Evolutionary conservation across 768 basidiomycete genomes (phyloP).

Genomic region (Lactifluus hygrophoroides): DNA sequence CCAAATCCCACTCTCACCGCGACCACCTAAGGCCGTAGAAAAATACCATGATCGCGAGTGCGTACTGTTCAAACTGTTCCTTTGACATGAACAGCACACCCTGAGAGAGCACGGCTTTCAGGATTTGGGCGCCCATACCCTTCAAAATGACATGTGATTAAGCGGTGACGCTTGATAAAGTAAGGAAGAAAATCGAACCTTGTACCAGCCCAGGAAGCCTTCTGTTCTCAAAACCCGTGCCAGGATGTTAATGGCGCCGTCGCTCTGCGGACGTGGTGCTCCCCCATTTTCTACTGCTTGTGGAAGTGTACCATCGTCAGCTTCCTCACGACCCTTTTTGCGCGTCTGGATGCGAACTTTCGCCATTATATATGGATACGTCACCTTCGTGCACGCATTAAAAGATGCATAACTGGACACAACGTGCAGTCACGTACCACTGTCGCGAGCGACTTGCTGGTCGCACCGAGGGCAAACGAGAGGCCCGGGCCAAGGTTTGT

Average conservation of each 20-base stretch:
- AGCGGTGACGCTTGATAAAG: background rate
- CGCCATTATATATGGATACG: slow-evolving; percentile 93
- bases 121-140: slow-evolving; percentile 96
- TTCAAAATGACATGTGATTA: slow-evolving; percentile 27
- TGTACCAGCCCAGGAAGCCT: slow-evolving; percentile 92
- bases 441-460: slow-evolving; percentile 93
- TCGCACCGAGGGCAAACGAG: slow-evolving; percentile 81
- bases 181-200: slow-evolving; percentile 42
- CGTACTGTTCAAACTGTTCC: slow-evolving; percentile 92
- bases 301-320: slow-evolving; percentile 30
- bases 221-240: slow-evolving; percentile 60
- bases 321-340: slow-evolving; percentile 45
- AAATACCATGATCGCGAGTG: slow-evolving; percentile 59
- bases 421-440: slow-evolving; percentile 47
- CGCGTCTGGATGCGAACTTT: slow-evolving; percentile 94
- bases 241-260: slow-evolving; percentile 74
- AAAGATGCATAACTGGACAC: background rate
- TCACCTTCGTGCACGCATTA: slow-evolving; percentile 46
- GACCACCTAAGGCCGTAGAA: slow-evolving; percentile 11
- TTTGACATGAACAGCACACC: slow-evolving; percentile 96
- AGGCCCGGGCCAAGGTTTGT: slow-evolving; percentile 68
- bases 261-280: slow-evolving; percentile 36
- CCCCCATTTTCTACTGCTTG: slow-evolving; percentile 28
- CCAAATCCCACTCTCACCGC: background rate
- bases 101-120: slow-evolving; percentile 92